Evolutionary conservation across 106 monocot genomes (phyloP), one percentile per base, ranked within the genome.

Genomic region (Amphibolis antarctica): DNA sequence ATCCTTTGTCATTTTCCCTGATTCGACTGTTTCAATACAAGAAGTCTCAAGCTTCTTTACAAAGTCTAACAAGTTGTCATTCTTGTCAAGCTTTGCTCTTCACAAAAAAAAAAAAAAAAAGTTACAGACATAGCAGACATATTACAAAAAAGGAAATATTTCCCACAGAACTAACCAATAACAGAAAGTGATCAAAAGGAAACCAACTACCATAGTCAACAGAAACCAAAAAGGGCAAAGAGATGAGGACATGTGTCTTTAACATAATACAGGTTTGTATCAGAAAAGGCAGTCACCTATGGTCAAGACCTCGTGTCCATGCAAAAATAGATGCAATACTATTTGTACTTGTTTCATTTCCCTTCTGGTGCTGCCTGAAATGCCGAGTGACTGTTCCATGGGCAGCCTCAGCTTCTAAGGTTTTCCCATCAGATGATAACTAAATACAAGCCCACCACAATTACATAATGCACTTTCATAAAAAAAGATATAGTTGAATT

Each of bases 241-340:
- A n/a, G 19, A 36, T 1, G 14, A 61, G 4, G 10, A 46, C 12
- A 46, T 63, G n/a, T 13, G 5, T 15, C 25, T 46, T 27, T 44
- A 71, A 58, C 1, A 12, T 29, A 17, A 28, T 12, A 55, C 4
- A 55, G 24, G 23, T 52, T 12, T 14, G 28, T 30, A 53, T 11
- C 36, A 36, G 12, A 13, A 43, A 61, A 59, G 67, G 22, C 48
- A 23, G 19, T 23, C 64, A 82, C 88, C 88, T 88, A 63, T 88
- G 88, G 12, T 63, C 74, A 66, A 88, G 85, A 28, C 88, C 88
- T 52, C 88, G 84, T 15, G 85, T 79, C 88, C 88, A 88, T 50
- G 88, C 88, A 84, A 88, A 88, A 53, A 85, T 88, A 46, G 88
- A 88, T 30, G 88, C 88, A 55, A 88, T 85, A 55, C 88, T 85